Evolutionary conservation across 495 filamentous ascomycete species (phyloP).

Genomic region (Bacidia gigantensis): DNA sequence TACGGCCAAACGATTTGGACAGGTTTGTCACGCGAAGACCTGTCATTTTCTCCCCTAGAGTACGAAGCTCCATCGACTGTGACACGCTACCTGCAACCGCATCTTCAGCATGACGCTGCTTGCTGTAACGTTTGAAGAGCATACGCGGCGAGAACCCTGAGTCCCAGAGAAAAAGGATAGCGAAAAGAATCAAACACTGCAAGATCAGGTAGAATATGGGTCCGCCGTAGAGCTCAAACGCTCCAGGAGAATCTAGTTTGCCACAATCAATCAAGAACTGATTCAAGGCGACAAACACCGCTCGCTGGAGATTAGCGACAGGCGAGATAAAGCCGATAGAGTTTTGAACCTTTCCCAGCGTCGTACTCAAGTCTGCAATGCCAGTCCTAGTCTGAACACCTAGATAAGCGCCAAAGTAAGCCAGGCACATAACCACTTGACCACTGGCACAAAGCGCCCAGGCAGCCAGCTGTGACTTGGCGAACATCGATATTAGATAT

Average conservation of each 20-base stretch:
- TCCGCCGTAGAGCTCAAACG: constrained; percentile 54
- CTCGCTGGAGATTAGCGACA: constrained; percentile 46
- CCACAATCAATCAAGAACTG: constrained; percentile 59
- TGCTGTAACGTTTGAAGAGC: constrained; percentile 29
- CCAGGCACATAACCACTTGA: constrained; percentile 53
- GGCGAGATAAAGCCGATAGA: constrained; percentile 52
- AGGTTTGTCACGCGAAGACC: constrained; percentile 19
- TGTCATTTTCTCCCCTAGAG: background rate
- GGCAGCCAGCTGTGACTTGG: constrained; percentile 50
- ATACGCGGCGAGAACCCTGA: constrained; percentile 30
- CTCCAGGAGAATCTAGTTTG: constrained; percentile 45
- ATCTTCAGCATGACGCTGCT: constrained; percentile 4
- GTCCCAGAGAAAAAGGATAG: constrained; percentile 53
- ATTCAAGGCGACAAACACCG: constrained; percentile 59
- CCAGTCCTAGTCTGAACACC: constrained; percentile 49
- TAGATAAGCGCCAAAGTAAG: constrained; percentile 61
- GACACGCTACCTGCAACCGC: background rate
- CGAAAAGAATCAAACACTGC: constrained; percentile 52
- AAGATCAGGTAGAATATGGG: constrained; percentile 60
- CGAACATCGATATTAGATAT: constrained; percentile 58
- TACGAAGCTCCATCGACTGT: background rate
- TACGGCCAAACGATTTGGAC: constrained; percentile 21
- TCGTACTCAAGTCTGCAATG: constrained; percentile 38
- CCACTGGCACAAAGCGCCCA: constrained; percentile 58
- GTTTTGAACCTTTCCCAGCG: constrained; percentile 49